Conservation (phyloP, 2,329 filamentous ascomycete species). For the Neurospora crassa region DNA sequence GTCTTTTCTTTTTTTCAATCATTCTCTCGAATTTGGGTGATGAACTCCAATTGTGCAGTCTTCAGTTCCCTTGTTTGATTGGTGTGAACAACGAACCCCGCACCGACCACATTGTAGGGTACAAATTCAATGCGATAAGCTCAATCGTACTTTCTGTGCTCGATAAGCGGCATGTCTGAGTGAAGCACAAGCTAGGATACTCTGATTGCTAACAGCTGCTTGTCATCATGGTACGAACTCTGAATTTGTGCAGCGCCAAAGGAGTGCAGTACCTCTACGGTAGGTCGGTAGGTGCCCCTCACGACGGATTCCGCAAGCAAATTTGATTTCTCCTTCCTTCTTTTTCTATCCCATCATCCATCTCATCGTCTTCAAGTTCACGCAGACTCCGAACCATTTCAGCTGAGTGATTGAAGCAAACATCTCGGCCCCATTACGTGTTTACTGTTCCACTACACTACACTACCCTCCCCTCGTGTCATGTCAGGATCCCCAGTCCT, state of each 20-base stretch:
- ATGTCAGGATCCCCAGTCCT: neutral
- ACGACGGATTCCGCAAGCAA: neutral
- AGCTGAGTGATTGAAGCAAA: neutral
- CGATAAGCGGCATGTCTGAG: too few relatives aligned
- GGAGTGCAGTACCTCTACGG: too few relatives aligned
- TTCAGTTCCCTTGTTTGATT: neutral
- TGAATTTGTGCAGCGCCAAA: too few relatives aligned
- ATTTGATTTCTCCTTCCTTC: neutral
- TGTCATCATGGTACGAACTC: neutral
- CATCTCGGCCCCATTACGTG: neutral
- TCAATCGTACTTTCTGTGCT: neutral
- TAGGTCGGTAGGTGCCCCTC: neutral
- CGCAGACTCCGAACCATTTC: neutral
- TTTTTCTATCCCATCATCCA: neutral
- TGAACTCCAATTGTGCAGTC: neutral
- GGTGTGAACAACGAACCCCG: neutral
- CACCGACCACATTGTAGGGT: neutral
- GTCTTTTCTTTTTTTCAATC: neutral
- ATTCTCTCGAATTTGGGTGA: neutral
- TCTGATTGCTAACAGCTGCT: neutral
- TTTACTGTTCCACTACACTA: neutral
- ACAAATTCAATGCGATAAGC: neutral
- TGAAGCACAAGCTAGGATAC: too few relatives aligned
- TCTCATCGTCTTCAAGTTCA: neutral
- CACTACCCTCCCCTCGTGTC: neutral